Base-by-base conservation (phyloP, 495 filamentous ascomycete genomes). In the Daldinia childiae region DNA sequence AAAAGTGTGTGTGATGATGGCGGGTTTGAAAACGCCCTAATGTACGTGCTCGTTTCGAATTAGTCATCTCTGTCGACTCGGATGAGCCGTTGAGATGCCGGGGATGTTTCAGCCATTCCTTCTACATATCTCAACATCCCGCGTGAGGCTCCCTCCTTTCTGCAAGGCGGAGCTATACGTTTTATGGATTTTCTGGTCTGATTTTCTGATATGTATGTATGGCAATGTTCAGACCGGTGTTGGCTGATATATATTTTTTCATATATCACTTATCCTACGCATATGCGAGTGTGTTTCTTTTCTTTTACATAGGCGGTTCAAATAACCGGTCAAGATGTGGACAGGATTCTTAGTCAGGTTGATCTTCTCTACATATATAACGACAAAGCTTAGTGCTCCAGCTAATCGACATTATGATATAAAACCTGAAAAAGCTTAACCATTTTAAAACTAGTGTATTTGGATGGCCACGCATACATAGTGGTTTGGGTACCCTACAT, bases 41-140 rank as follows among this genome's bases (percentile, higher is more conserved):
- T 73, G 71, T 73, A 73, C 62, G 71, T 73, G 71, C 71, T 52
- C 59, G 71, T 73, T 73, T 73, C 71, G 66, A 73, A 66, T 73
- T 73, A 73, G 71, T 73, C 71, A 73, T 73, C 71, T 73, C 62
- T 56, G 54, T 66, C 71, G 66, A 73, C 71, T 73, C 71, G 71
- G 71, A 69, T 73, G 57, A 66, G 71, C 62, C 66, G 71, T 73
- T 58, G 36, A 73, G 66, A 66, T 69, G 71, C 71, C 71, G 71
- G 66, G 51, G 41, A 58, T 66, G 71, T 73, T 73, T 73, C 71
- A 73, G 71, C 71, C 66, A 73, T 69, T 73, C 61, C 71, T 66
- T 69, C 66, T 69, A 57, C 62, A 26, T 45, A 48, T 30, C 61
- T 66, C 71, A 59, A 58, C 62, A 63, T 66, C 71, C 58, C 66